These are phyloP conservation scores for Eimeria zaria DNA, from an alignment of 169 alveolate species.

Conservation along the genomic window DNA sequence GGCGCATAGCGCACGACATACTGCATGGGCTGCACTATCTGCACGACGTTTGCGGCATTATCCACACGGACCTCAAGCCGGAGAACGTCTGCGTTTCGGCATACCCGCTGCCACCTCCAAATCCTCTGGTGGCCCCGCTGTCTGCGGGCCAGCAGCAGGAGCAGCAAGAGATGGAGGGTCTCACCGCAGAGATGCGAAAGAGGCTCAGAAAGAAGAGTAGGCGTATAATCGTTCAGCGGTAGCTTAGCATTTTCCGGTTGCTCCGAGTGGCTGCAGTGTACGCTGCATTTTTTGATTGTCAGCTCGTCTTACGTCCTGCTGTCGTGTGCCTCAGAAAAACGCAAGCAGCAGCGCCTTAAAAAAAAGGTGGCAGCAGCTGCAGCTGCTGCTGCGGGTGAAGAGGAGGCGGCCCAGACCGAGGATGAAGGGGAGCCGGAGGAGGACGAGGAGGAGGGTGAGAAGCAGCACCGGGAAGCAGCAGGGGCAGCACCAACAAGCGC, in stretches of 20 bases:
- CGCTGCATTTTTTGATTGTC: not conserved
- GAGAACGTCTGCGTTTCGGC: constrained; percentile 96
- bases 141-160: constrained; percentile 69
- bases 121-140: constrained; percentile 56
- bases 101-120: constrained; percentile 87
- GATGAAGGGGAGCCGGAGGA: constrained; percentile 83
- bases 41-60: constrained; percentile 96
- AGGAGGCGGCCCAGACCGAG: constrained; percentile 86
- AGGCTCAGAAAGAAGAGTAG: constrained; percentile 56
- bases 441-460: constrained; percentile 57
- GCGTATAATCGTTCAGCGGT: not conserved
- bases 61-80: constrained; percentile 99
- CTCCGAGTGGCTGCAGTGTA: not conserved
- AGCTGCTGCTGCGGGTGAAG: constrained; percentile 73
- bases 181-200: constrained; percentile 57
- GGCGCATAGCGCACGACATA: constrained; percentile 98
- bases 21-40: constrained; percentile 99
- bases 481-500: constrained; percentile 11
- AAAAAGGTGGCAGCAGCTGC: constrained; percentile 75
- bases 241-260: not conserved
- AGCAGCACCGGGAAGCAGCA: constrained; percentile 41
- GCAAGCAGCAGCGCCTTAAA: constrained; percentile 74
- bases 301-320: not conserved
- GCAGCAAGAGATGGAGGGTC: constrained; percentile 63
- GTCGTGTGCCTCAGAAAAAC: constrained; percentile 37